These are phyloP conservation scores for Boletellus ananiceps DNA, from an alignment of 768 basidiomycete species.

Conservation along the genomic window DNA sequence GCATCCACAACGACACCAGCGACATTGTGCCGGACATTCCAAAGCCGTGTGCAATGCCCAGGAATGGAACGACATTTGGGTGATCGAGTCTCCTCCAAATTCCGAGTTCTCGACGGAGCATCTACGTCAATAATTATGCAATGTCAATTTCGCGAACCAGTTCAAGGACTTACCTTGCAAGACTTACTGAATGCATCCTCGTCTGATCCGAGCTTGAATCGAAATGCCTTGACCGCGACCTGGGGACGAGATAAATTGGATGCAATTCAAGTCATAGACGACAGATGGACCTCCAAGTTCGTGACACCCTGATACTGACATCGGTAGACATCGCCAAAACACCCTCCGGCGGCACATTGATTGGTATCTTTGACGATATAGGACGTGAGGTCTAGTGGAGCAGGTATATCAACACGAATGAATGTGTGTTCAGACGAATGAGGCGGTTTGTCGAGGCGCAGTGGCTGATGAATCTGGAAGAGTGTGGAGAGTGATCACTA, in stretches of 20 bases:
- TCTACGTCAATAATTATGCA: background rate
- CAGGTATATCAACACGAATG: background rate
- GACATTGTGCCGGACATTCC: too few relatives aligned
- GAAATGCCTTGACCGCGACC: slow-evolving; percentile 24
- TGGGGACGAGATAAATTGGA: background rate
- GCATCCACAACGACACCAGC: too few relatives aligned
- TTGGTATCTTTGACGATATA: background rate
- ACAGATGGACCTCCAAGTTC: background rate
- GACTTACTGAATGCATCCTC: background rate
- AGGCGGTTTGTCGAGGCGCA: too few relatives aligned
- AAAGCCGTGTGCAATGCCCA: too few relatives aligned
- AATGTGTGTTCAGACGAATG: background rate
- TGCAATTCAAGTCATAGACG: rapidly evolving
- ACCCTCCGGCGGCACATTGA: slow-evolving; percentile 3
- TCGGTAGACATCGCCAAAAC: slow-evolving; percentile 15
- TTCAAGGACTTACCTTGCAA: background rate
- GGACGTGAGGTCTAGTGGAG: slow-evolving; percentile 8
- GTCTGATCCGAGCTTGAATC: slow-evolving; percentile 6
- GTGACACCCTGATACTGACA: slow-evolving; percentile 3
- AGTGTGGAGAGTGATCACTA: background rate
- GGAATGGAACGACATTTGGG: too few relatives aligned
- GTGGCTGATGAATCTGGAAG: background rate
- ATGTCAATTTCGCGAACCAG: background rate
- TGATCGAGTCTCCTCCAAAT: too few relatives aligned
- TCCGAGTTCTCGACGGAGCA: slow-evolving; percentile 26